Percentiles rank a stretch among this genome's conserved stretches.
Conservation (phyloP, 2,329 filamentous ascomycete species). For the Rhytidhysteron rufulum region DNA sequence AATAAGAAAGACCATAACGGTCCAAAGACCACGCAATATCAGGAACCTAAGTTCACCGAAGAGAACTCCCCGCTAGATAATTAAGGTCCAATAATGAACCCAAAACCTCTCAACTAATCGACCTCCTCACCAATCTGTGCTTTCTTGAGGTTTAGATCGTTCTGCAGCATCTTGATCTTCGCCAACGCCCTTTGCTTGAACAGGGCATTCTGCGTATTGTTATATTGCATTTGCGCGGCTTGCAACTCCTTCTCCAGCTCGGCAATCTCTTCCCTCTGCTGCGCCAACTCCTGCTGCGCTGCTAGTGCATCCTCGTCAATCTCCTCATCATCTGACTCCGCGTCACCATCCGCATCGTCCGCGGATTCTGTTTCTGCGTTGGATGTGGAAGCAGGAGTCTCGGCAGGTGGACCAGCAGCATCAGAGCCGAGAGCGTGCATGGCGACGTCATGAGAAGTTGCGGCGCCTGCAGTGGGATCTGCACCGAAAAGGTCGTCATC, state of each 20-base stretch:
- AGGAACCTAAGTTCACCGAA: no score
- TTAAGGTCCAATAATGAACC: no score
- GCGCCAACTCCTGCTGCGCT: constrained; percentile 44
- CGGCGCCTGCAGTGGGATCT: constrained; percentile 26
- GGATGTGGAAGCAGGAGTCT: constrained; percentile 24
- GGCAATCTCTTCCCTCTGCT: constrained; percentile 51
- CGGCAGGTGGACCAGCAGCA: constrained; percentile 20
- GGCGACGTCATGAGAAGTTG: constrained; percentile 28
- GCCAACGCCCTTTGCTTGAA: constrained; percentile 48
- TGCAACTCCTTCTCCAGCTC: constrained; percentile 52
- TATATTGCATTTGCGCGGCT: constrained; percentile 39
- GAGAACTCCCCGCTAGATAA: no score
- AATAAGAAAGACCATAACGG: no score
- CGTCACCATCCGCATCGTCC: constrained; percentile 39
- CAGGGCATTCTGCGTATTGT: constrained; percentile 45
- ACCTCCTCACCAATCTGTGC: constrained; percentile 26
- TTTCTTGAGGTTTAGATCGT: constrained; percentile 54
- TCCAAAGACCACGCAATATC: no score
- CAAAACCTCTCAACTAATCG: constrained; percentile 10
- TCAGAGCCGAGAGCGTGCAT: constrained; percentile 29
- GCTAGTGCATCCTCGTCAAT: constrained; percentile 52
- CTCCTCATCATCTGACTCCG: constrained; percentile 39
- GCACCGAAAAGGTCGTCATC: constrained; percentile 31
- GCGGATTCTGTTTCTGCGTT: constrained; percentile 27
- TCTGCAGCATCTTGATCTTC: constrained; percentile 48